A percentile compares a stretch with the other conserved stretches of the same genome.
Conservation (phyloP, 495 filamentous ascomycete genomes). For the Tuber magnatum region DNA sequence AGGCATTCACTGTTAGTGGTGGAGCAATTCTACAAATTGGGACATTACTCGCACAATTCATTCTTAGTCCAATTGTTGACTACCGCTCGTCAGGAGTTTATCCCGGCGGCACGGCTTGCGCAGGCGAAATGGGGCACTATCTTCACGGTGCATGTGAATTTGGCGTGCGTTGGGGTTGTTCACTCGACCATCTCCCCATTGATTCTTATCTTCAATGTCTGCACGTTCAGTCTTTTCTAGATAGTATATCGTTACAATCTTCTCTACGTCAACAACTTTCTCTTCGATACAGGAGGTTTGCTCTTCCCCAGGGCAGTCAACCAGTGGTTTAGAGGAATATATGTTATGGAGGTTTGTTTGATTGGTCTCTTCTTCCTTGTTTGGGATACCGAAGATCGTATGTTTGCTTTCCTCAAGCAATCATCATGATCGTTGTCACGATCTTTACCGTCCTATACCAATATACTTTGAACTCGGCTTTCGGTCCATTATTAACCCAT, state of each 20-base stretch:
- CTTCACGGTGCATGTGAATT: conserved; percentile 92
- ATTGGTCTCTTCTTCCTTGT: conserved; percentile 89
- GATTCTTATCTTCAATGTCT: conserved; percentile 85
- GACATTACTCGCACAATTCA: conserved; percentile 68
- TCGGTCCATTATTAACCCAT: conserved; percentile 78
- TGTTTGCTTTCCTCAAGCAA: conserved; percentile 70
- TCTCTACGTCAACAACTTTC: conserved; percentile 87
- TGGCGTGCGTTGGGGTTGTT: conserved; percentile 87
- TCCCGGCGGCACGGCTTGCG: conserved; percentile 68
- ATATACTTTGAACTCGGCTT: conserved; percentile 71
- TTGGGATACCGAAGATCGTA: conserved; percentile 51
- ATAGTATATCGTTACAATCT: conserved; percentile 93
- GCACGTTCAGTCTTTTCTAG: conserved; percentile 93
- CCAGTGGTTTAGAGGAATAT: conserved; percentile 88
- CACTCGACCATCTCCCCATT: conserved; percentile 86
- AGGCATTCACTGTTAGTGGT: conserved; percentile 81
- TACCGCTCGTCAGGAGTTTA: conserved; percentile 85
- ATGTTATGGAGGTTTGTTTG: conserved; percentile 87
- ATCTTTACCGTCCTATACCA: conserved; percentile 74
- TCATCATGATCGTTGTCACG: conserved; percentile 75
- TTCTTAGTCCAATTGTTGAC: conserved; percentile 70
- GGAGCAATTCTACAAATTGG: conserved; percentile 79
- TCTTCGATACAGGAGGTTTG: conserved; percentile 84
- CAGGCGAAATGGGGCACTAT: conserved; percentile 83
- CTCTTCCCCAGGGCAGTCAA: conserved; percentile 91